These are phyloP conservation scores for Fusarium incarnatum DNA, from an alignment of 2,329 filamentous ascomycete genomes.

Conservation along the genomic window DNA sequence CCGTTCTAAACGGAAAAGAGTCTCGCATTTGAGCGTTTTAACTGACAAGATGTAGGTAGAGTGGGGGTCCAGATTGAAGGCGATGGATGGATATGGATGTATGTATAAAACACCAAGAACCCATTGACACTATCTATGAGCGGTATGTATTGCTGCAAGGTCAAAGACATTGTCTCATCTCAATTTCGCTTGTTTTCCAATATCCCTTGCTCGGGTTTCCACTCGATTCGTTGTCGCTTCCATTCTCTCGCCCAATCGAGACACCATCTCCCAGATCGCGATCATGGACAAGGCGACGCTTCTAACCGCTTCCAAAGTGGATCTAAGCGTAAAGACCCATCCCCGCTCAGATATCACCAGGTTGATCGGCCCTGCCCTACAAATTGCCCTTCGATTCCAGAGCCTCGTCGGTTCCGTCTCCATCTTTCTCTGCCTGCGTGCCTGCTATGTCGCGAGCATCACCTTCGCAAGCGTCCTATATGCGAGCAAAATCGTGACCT, in stretches of 20 bases:
- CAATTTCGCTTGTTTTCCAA: background rate
- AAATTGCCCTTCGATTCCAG: slow-evolving; percentile 52
- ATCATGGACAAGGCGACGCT: slow-evolving; percentile 54
- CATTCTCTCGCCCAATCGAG: slow-evolving; percentile 18
- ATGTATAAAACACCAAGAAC: slow-evolving; percentile 41
- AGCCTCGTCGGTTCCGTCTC: slow-evolving; percentile 49
- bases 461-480: slow-evolving; percentile 42
- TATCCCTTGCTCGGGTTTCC: background rate
- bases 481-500: slow-evolving; percentile 44
- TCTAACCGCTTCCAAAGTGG: slow-evolving; percentile 54
- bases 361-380: slow-evolving; percentile 51
- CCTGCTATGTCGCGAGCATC: slow-evolving; percentile 48
- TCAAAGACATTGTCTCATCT: slow-evolving; percentile 2
- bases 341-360: slow-evolving; percentile 50
- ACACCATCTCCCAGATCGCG: slow-evolving; percentile 27
- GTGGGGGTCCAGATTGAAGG: slow-evolving; percentile 19
- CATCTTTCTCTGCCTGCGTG: slow-evolving; percentile 49
- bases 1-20: slow-evolving; percentile 1
- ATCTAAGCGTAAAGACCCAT: slow-evolving; percentile 47
- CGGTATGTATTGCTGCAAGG: background rate
- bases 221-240: background rate
- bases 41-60: background rate
- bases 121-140: background rate
- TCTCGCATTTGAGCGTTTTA: slow-evolving; percentile 22
- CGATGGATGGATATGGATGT: background rate